Evolutionary conservation across 1,284 basidiomycete species (phyloP).

Genomic region (Ceratobasidium papillatum): DNA sequence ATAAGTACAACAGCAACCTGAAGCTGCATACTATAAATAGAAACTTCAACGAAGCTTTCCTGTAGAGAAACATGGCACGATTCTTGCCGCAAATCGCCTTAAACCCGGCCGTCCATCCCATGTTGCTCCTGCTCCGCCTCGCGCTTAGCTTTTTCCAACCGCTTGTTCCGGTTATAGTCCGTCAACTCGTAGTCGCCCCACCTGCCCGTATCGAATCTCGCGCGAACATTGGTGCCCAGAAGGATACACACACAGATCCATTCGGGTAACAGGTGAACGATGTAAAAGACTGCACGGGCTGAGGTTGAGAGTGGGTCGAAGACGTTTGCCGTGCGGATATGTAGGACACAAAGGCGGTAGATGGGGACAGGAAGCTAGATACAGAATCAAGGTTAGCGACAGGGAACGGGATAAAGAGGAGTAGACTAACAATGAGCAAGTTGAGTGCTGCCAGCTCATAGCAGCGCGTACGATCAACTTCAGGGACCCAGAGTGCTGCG

Average conservation of each 20-base stretch:
- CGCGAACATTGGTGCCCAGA: conserved; percentile 30
- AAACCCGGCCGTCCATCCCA: neutral
- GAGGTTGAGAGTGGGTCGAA: conserved; percentile 13
- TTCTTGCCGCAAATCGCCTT: neutral
- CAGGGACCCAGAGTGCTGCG: conserved; percentile 2
- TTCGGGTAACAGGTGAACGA: conserved; percentile 22
- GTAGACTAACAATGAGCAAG: neutral
- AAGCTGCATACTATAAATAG: too few relatives aligned
- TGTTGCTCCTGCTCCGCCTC: neutral
- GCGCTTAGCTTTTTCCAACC: neutral
- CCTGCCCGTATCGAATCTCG: conserved; percentile 22
- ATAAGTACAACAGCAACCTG: too few relatives aligned
- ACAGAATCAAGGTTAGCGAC: neutral
- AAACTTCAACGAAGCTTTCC: too few relatives aligned
- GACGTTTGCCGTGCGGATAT: conserved; percentile 17
- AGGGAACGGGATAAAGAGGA: neutral
- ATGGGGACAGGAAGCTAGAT: conserved; percentile 22
- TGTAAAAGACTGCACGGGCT: conserved; percentile 23
- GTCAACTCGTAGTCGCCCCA: conserved; percentile 36
- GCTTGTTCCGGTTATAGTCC: conserved; percentile 2
- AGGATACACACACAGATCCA: conserved; percentile 32
- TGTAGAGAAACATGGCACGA: too few relatives aligned
- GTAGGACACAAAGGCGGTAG: conserved; percentile 38
- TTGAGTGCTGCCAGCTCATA: conserved; percentile 28
- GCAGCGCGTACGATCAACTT: conserved; percentile 27